A percentile compares a stretch with the other conserved stretches of the same genome.
phyloP scores from a whole-genome alignment of 2,329 filamentous ascomycete species.

The Colletotrichum sp. region DNA sequence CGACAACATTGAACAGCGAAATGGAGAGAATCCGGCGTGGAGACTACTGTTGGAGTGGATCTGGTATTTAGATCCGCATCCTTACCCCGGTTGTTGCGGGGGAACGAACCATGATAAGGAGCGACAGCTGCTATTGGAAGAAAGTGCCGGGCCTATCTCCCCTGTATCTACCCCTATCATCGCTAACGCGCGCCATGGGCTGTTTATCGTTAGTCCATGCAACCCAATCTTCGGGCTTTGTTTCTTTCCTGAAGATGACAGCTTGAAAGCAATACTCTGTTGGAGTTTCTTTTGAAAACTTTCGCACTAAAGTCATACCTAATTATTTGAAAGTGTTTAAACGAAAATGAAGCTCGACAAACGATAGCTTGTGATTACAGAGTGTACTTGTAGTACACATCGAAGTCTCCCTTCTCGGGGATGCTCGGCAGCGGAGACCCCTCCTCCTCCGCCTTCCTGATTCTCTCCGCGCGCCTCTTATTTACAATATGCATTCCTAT shows the following conservation, averaged over 20 bases:
- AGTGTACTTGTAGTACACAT: not conserved
- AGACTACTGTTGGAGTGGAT: not conserved
- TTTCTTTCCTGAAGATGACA: not conserved
- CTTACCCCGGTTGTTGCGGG: not conserved
- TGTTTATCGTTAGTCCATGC: not conserved
- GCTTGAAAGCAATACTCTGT: not conserved
- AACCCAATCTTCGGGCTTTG: not conserved
- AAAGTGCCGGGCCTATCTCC: not conserved
- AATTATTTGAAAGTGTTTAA: not conserved
- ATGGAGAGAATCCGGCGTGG: not conserved
- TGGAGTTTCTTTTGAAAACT: rapidly evolving
- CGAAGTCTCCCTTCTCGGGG: not conserved
- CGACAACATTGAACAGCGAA: not conserved
- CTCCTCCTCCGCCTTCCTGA: not conserved
- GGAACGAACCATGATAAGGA: not conserved
- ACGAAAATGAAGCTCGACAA: not conserved
- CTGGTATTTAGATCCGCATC: not conserved
- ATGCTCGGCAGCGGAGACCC: not conserved
- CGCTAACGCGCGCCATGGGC: not conserved
- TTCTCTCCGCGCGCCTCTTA: conserved; percentile 25
- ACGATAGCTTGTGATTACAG: conserved; percentile 13
- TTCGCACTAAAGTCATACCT: rapidly evolving
- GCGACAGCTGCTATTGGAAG: not conserved
- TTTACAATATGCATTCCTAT: conserved; percentile 30
- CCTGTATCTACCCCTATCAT: not conserved